Evolutionary conservation across 202 grass and related monocot genomes (phyloP).

Genomic region (Alloteropsis angusta): DNA sequence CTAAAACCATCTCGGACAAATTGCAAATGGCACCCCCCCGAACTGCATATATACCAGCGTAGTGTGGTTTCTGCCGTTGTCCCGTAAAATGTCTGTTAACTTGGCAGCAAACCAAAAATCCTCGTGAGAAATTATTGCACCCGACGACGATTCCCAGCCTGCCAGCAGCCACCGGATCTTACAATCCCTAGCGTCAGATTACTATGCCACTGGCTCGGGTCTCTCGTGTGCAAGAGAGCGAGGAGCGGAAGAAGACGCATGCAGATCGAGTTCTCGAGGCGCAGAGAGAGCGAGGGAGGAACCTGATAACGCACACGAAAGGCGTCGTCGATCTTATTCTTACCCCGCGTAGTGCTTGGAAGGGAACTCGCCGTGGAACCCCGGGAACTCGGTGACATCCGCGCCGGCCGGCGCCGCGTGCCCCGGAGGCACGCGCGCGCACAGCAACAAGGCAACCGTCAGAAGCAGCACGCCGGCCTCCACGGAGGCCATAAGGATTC

Average conservation of each 20-base stretch:
- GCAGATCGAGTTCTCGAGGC: neutral
- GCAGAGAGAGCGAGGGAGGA: too few relatives aligned
- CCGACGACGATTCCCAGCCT: neutral
- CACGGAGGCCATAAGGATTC: neutral
- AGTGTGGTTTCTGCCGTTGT: neutral
- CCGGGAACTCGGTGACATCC: conserved; percentile 44
- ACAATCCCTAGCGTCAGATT: neutral
- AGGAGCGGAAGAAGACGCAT: neutral
- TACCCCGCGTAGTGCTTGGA: conserved; percentile 57
- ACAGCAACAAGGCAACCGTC: neutral
- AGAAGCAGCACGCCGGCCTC: neutral
- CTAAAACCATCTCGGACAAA: neutral
- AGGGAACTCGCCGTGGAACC: conserved; percentile 32
- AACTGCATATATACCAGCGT: neutral
- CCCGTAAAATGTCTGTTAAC: too few relatives aligned
- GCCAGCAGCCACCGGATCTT: neutral
- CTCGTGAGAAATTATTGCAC: neutral
- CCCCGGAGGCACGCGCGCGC: neutral
- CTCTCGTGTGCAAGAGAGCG: neutral
- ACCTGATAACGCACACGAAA: too few relatives aligned
- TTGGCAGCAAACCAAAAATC: neutral
- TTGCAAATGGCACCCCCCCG: neutral
- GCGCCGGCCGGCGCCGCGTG: conserved; percentile 11
- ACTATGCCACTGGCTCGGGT: neutral
- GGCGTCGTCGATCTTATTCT: neutral